These are phyloP conservation scores for Aureobasidium leucospermi DNA, from an alignment of 2,329 filamentous ascomycete genomes.

Conservation along the genomic window DNA sequence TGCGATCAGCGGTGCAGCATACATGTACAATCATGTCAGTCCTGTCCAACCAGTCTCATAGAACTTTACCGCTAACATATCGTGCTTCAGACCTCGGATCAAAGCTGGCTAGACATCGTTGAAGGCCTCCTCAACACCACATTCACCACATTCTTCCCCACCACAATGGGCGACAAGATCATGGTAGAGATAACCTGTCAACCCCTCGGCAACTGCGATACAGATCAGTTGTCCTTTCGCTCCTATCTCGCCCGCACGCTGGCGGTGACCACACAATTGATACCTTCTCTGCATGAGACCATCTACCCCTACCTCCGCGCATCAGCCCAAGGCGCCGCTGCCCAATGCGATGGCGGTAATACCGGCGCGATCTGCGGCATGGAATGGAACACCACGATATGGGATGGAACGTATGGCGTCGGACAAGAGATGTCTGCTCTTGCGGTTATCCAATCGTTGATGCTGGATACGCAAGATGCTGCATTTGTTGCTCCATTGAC, in stretches of 20 bases:
- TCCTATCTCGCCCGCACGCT: constrained; percentile 54
- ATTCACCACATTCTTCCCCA: constrained; percentile 42
- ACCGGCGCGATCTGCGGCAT: constrained; percentile 32
- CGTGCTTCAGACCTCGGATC: background rate
- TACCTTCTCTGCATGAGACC: constrained; percentile 28
- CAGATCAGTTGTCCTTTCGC: constrained; percentile 68
- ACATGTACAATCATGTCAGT: constrained; percentile 45
- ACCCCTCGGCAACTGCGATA: constrained; percentile 51
- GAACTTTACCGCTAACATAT: background rate
- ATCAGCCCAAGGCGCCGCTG: constrained; percentile 48
- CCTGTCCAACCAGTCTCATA: too few relatives aligned
- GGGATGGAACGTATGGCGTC: constrained; percentile 41
- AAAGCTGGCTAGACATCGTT: background rate
- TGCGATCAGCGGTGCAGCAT: constrained; percentile 48
- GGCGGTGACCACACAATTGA: constrained; percentile 33
- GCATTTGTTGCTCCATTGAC: background rate
- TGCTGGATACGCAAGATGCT: background rate
- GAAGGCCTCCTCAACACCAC: constrained; percentile 9
- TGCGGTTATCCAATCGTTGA: constrained; percentile 34
- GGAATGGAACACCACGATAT: constrained; percentile 31
- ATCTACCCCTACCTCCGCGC: constrained; percentile 43
- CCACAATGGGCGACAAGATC: constrained; percentile 43
- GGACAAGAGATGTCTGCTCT: constrained; percentile 50
- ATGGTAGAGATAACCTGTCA: constrained; percentile 65
- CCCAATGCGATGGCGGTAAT: constrained; percentile 42